Percentiles rank a stretch among this genome's conserved stretches.
Conservation (phyloP, 2,329 filamentous ascomycete genomes). For the Talaromyces sp. region DNA sequence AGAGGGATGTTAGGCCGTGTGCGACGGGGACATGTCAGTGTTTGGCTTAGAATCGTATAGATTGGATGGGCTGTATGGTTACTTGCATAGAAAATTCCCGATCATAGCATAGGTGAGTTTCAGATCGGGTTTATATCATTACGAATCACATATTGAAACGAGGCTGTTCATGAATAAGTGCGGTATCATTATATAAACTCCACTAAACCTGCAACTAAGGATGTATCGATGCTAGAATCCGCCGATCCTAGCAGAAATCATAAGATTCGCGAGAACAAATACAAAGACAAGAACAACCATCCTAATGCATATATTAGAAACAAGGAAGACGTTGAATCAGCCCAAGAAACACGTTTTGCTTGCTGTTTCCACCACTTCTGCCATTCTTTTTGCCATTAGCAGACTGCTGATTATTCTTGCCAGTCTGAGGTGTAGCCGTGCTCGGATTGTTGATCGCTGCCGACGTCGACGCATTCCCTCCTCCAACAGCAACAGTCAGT, state of each 20-base stretch:
- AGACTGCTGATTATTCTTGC: background rate
- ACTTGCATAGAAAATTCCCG: background rate
- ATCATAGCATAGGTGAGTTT: background rate
- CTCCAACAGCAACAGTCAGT: slow-evolving; percentile 58
- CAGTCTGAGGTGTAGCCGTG: background rate
- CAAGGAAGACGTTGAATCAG: slow-evolving; percentile 14
- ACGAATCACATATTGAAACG: background rate
- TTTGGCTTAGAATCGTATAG: slow-evolving; percentile 17
- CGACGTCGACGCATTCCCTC: slow-evolving; percentile 25
- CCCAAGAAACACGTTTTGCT: slow-evolving; percentile 1
- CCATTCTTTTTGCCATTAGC: background rate
- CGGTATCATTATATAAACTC: background rate
- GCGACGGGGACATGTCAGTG: slow-evolving; percentile 39
- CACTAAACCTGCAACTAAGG: background rate
- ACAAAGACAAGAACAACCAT: background rate
- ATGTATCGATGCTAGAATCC: background rate
- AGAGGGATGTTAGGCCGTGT: slow-evolving; percentile 44
- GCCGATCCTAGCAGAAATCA: background rate
- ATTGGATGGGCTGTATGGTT: background rate
- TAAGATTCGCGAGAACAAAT: too few species aligned
- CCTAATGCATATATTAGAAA: background rate
- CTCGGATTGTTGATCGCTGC: background rate
- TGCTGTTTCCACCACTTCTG: background rate
- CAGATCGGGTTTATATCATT: background rate
- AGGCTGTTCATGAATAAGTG: background rate